These are phyloP conservation scores for Neurospora pannonica DNA, from an alignment of 495 filamentous ascomycete genomes.

Conservation along the genomic window DNA sequence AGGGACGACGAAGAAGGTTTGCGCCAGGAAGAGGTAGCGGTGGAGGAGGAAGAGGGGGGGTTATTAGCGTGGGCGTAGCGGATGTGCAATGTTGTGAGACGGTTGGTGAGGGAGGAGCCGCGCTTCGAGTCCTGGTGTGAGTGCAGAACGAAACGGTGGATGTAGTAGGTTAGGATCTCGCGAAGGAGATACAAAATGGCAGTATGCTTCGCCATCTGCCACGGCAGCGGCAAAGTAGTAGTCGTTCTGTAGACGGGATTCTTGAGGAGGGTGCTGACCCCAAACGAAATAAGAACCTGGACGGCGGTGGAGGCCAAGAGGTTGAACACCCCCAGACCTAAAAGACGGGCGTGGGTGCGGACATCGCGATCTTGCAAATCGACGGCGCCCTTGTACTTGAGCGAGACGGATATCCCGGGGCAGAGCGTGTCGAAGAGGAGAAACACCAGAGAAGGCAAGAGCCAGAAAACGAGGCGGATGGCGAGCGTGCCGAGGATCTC, in stretches of 20 bases:
- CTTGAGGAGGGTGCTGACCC: no score
- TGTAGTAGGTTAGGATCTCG: constrained; percentile 42
- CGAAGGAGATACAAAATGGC: constrained; percentile 36
- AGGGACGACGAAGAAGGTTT: constrained; percentile 46
- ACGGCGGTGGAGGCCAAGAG: constrained; percentile 45
- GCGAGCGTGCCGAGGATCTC: constrained; percentile 62
- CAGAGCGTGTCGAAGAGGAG: constrained; percentile 62
- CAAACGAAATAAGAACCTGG: constrained; percentile 44
- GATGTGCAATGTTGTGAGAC: not conserved
- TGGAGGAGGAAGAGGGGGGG: constrained; percentile 40
- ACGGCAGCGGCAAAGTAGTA: constrained; percentile 35
- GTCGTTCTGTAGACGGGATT: no score
- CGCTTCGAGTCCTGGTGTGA: constrained; percentile 14
- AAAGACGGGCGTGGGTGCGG: constrained; percentile 25
- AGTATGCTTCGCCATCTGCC: constrained; percentile 54
- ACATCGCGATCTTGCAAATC: constrained; percentile 54
- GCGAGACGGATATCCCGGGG: constrained; percentile 52
- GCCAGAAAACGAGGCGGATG: constrained; percentile 62
- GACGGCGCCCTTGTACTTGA: constrained; percentile 60
- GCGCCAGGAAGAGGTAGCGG: constrained; percentile 45
- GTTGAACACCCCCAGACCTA: constrained; percentile 55
- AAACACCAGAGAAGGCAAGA: constrained; percentile 63
- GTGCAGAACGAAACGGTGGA: constrained; percentile 69
- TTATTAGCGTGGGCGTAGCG: not conserved
- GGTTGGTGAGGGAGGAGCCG: constrained; percentile 28